phyloP scores from a whole-genome alignment of 2,329 filamentous ascomycete genomes.

The Talaromyces sp. region DNA sequence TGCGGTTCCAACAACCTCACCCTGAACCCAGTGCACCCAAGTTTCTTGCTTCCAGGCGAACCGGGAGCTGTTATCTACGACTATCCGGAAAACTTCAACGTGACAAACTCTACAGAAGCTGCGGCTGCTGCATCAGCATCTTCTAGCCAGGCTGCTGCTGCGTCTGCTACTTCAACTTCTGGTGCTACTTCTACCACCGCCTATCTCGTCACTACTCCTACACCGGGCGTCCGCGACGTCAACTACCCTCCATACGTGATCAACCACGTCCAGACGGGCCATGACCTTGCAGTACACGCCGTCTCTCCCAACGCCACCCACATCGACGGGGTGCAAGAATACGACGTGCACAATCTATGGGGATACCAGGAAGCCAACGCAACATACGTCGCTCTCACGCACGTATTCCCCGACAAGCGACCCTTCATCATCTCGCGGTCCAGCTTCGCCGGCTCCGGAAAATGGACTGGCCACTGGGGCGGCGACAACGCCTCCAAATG shows the following conservation, averaged over 20 bases:
- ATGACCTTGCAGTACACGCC: constrained; percentile 66
- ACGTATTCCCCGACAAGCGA: constrained; percentile 60
- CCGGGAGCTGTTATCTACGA: constrained; percentile 52
- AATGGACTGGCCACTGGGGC: constrained; percentile 76
- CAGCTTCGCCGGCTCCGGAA: constrained; percentile 71
- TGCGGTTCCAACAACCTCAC: constrained; percentile 62
- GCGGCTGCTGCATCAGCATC: constrained; percentile 52
- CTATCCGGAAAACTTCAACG: constrained; percentile 65
- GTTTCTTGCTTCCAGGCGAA: constrained; percentile 61
- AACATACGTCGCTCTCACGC: constrained; percentile 65
- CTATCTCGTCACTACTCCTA: constrained; percentile 56
- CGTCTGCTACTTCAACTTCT: constrained; percentile 25
- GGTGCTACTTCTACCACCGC: constrained; percentile 32
- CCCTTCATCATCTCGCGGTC: constrained; percentile 81
- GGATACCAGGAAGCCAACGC: constrained; percentile 71
- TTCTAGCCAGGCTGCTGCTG: constrained; percentile 43
- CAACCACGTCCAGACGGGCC: constrained; percentile 58
- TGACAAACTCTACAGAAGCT: constrained; percentile 63
- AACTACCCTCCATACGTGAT: constrained; percentile 72
- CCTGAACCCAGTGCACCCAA: constrained; percentile 63
- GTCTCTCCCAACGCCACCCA: constrained; percentile 74
- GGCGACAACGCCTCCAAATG: constrained; percentile 68
- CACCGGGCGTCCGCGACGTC: constrained; percentile 59
- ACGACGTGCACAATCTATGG: constrained; percentile 77
- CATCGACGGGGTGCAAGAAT: constrained; percentile 64